These are phyloP conservation scores for Hirsutella thompsonii DNA, from an alignment of 2,329 filamentous ascomycete species.

Conservation along the genomic window DNA sequence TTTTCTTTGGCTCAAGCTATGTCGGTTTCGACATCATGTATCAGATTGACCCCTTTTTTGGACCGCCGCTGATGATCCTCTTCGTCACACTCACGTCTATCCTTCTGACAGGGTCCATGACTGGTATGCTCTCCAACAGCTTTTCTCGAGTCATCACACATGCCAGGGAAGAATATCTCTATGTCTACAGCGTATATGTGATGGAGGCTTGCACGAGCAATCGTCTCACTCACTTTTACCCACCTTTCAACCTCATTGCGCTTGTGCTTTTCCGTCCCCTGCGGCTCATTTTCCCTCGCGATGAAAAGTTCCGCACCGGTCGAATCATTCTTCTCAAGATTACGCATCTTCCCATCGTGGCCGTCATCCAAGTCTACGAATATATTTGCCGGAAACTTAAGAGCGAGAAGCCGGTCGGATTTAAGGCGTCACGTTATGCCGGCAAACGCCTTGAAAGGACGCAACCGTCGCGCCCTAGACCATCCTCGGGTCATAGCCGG, in stretches of 20 bases:
- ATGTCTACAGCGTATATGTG: conserved; percentile 57
- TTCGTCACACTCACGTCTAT: conserved; percentile 71
- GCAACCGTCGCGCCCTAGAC: conserved; percentile 6
- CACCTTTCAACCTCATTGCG: conserved; percentile 62
- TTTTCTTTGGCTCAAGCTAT: conserved; percentile 67
- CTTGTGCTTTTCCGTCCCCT: conserved; percentile 60
- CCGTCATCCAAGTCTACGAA: conserved; percentile 57
- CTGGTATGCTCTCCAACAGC: conserved; percentile 66
- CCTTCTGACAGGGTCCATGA: conserved; percentile 64
- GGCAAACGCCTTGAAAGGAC: conserved; percentile 9
- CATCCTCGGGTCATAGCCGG: conserved; percentile 5
- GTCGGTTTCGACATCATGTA: conserved; percentile 60
- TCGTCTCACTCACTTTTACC: conserved; percentile 56
- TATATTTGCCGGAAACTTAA: conserved; percentile 26
- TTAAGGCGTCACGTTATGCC: conserved; percentile 30
- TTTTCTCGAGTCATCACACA: conserved; percentile 52
- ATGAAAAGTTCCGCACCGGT: conserved; percentile 46
- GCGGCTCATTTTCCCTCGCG: conserved; percentile 52
- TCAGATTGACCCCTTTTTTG: conserved; percentile 44
- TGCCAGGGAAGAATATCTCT: conserved; percentile 64
- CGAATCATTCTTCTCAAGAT: conserved; percentile 50
- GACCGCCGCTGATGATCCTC: conserved; percentile 52
- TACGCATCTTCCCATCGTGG: conserved; percentile 56
- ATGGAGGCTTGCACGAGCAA: conserved; percentile 56
- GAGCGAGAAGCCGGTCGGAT: conserved; percentile 33